Percentiles rank a stretch among this genome's conserved stretches.
Conservation (phyloP, 257 asterid genomes). For the Capsicum baccatum region DNA sequence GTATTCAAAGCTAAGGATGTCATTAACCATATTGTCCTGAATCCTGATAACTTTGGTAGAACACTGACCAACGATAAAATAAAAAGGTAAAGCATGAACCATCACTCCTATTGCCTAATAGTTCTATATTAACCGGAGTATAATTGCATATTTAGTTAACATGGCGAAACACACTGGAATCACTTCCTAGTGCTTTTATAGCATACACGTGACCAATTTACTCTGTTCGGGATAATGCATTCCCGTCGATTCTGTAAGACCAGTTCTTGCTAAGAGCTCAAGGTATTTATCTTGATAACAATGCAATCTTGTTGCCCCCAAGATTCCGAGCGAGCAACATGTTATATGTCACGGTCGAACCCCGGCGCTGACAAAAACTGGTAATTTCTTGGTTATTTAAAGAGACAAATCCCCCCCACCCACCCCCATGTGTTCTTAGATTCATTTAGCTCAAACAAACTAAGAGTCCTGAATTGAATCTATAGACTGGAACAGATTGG, state of each 20-base stretch:
- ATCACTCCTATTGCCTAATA: neutral
- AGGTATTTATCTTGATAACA: neutral
- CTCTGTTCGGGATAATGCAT: slow-evolving; percentile 8
- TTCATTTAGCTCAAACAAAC: slow-evolving; percentile 7
- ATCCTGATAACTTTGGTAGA: neutral
- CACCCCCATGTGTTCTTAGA: neutral
- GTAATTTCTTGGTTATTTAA: neutral
- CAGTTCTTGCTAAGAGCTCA: neutral
- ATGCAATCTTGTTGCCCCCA: neutral
- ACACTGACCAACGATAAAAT: neutral
- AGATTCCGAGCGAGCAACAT: neutral
- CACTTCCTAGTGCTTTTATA: slow-evolving; percentile 9
- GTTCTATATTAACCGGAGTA: neutral
- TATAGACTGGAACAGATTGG: neutral
- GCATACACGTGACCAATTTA: neutral
- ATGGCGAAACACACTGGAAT: neutral
- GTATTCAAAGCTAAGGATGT: slow-evolving; percentile 2
- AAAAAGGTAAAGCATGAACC: neutral
- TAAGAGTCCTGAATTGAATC: neutral
- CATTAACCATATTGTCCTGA: neutral
- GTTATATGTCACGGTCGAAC: neutral
- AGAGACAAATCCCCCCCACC: neutral
- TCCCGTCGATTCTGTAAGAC: neutral
- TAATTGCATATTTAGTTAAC: slow-evolving; percentile 12
- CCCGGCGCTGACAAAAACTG: neutral